Evolutionary conservation across 2,329 filamentous ascomycete species (phyloP).

Genomic region (Penicillium brevicompactum): DNA sequence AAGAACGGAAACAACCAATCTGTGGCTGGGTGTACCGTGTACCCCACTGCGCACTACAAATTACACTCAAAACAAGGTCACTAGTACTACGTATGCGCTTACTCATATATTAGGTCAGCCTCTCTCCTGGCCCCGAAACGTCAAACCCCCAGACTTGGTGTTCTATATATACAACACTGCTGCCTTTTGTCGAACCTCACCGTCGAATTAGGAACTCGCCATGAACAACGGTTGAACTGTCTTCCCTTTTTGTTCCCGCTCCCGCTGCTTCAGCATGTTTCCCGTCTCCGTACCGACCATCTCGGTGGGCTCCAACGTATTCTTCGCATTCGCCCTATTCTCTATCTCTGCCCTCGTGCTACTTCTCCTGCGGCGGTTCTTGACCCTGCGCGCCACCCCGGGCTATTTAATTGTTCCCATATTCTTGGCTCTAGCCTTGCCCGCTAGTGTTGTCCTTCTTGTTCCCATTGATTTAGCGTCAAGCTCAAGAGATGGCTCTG

Average conservation of each 20-base stretch:
- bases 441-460: conserved; percentile 85
- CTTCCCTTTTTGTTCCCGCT: neutral
- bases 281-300: conserved; percentile 36
- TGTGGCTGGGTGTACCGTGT: conserved; percentile 8
- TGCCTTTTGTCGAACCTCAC: neutral
- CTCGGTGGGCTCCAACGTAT: conserved; percentile 76
- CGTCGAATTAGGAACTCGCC: conserved; percentile 3
- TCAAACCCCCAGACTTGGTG: conserved; percentile 11
- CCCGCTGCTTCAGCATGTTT: conserved; percentile 28
- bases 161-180: conserved; percentile 16
- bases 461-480: conserved; percentile 96
- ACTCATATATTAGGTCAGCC: conserved; percentile 25
- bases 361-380: conserved; percentile 82
- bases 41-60: conserved; percentile 6
- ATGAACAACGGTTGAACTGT: conserved; percentile 19
- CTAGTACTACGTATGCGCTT: conserved; percentile 5
- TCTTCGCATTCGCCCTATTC: conserved; percentile 72
- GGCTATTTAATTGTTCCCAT: conserved; percentile 88
- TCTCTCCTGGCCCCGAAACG: conserved; percentile 23
- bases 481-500: conserved; percentile 72
- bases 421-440: conserved; percentile 92
- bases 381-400: conserved; percentile 86
- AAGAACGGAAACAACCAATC: neutral
- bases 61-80: conserved; percentile 5
- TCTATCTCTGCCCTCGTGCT: conserved; percentile 76